A percentile compares a stretch with the other conserved stretches of the same genome.
phyloP scores from a whole-genome alignment of 148 eudicot species.

The Selenicereus undatus region DNA sequence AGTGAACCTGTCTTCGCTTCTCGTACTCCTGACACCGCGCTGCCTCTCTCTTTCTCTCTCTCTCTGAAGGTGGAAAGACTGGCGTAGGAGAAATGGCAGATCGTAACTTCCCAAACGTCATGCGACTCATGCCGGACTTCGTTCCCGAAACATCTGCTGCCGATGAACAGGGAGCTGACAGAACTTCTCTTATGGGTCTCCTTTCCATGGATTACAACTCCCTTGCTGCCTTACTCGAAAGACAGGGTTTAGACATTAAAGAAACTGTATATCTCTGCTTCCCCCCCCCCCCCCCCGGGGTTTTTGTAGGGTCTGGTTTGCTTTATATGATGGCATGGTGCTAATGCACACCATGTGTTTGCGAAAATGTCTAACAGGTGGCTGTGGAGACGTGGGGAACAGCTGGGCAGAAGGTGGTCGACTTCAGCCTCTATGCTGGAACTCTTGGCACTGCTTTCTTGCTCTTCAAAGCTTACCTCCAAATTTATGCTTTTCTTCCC shows the following conservation, averaged over 20 bases:
- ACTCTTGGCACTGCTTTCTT: slow-evolving; percentile 62
- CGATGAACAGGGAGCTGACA: neutral
- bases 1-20: neutral
- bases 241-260: slow-evolving; percentile 20
- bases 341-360: slow-evolving; percentile 15
- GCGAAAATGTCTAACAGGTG: slow-evolving; percentile 34
- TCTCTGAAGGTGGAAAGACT: neutral
- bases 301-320: neutral
- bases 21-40: too few species aligned
- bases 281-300: too few species aligned
- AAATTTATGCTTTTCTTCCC: too few species aligned
- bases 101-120: slow-evolving; percentile 15
- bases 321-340: neutral
- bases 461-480: slow-evolving; percentile 45
- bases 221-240: slow-evolving; percentile 10
- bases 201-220: slow-evolving; percentile 18
- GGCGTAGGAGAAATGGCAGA: neutral
- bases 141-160: slow-evolving; percentile 7
- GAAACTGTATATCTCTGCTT: neutral
- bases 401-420: slow-evolving; percentile 26
- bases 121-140: slow-evolving; percentile 19
- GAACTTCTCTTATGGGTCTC: slow-evolving; percentile 8
- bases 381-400: slow-evolving; percentile 52
- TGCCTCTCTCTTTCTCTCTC: neutral
- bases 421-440: slow-evolving; percentile 50